Conservation (phyloP, 2,329 filamentous ascomycete genomes). For the Aureobasidium sp. region DNA sequence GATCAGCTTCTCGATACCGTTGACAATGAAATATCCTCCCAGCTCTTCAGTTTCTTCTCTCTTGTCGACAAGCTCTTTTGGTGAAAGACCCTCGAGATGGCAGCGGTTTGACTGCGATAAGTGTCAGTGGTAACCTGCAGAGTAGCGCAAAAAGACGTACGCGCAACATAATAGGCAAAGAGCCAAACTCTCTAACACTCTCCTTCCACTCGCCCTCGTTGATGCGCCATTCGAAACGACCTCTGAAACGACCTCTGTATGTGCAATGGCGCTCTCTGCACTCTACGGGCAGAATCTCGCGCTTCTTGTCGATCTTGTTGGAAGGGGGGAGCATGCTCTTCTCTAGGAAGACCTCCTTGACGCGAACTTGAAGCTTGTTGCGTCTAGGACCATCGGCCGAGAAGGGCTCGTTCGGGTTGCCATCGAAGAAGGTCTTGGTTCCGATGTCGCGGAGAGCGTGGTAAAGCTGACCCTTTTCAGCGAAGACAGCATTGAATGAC, state of each 20-base stretch:
- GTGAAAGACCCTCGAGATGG: constrained; percentile 79
- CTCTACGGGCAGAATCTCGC: constrained; percentile 85
- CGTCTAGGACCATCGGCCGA: neutral
- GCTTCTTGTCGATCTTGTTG: constrained; percentile 77
- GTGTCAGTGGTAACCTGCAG: constrained; percentile 21
- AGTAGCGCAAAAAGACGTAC: constrained; percentile 39
- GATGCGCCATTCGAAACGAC: constrained; percentile 74
- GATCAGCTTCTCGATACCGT: constrained; percentile 94
- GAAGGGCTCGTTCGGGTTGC: constrained; percentile 42
- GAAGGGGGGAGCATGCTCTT: constrained; percentile 70
- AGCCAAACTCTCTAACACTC: constrained; percentile 75
- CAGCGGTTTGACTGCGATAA: constrained; percentile 69
- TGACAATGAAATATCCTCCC: constrained; percentile 95
- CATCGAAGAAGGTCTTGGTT: constrained; percentile 78
- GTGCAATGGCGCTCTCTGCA: constrained; percentile 89
- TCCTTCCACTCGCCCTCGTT: constrained; percentile 82
- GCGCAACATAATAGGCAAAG: constrained; percentile 89
- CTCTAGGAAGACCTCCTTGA: constrained; percentile 75
- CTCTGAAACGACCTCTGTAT: constrained; percentile 80
- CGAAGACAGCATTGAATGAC: constrained; percentile 89
- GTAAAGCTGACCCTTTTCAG: constrained; percentile 62
- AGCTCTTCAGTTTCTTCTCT: constrained; percentile 96
- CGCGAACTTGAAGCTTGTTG: constrained; percentile 70
- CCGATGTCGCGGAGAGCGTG: constrained; percentile 83
- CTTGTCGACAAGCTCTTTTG: constrained; percentile 69